Evolutionary conservation across 73 alveolate genomes (phyloP).

Genomic region (Paraurostyla sp.): DNA sequence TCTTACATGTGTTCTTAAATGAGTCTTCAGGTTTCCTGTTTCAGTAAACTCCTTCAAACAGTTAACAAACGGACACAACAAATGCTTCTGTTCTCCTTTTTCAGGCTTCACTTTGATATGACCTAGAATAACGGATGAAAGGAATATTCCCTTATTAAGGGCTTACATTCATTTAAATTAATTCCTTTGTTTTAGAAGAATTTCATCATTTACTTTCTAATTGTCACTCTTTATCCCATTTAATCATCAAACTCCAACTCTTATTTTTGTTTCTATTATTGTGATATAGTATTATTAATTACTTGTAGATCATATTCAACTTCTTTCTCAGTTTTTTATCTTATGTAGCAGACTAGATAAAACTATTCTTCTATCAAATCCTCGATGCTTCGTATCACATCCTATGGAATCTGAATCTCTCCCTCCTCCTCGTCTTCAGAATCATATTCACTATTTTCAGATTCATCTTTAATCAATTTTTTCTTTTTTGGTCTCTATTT

Average conservation of each 20-base stretch:
- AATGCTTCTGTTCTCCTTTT: slow-evolving; percentile 1
- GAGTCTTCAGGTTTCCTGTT: slow-evolving; percentile 85
- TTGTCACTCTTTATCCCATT: background rate
- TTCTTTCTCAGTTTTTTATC: slow-evolving; percentile 47
- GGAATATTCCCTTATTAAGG: background rate
- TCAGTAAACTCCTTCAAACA: slow-evolving; percentile 74
- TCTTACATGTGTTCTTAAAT: slow-evolving; percentile 84
- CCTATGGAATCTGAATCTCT: slow-evolving; percentile 4
- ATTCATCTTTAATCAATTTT: background rate
- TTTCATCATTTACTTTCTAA: slow-evolving; percentile 12
- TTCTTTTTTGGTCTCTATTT: background rate
- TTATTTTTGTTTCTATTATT: background rate
- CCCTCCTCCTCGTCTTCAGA: slow-evolving; percentile 49
- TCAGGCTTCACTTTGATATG: slow-evolving; percentile 10
- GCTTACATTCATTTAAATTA: slow-evolving; percentile 22
- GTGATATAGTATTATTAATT: background rate
- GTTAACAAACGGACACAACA: slow-evolving; percentile 53
- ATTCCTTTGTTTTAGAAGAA: background rate
- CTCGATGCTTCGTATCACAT: background rate
- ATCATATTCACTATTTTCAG: slow-evolving; percentile 4
- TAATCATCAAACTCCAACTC: slow-evolving; percentile 33
- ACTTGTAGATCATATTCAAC: background rate
- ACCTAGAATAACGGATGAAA: slow-evolving; percentile 16
- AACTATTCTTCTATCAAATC: background rate
- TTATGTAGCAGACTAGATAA: slow-evolving; percentile 16